Conservation (phyloP, 495 filamentous ascomycete genomes). For the Lasiosphaeriaceae sp. region DNA sequence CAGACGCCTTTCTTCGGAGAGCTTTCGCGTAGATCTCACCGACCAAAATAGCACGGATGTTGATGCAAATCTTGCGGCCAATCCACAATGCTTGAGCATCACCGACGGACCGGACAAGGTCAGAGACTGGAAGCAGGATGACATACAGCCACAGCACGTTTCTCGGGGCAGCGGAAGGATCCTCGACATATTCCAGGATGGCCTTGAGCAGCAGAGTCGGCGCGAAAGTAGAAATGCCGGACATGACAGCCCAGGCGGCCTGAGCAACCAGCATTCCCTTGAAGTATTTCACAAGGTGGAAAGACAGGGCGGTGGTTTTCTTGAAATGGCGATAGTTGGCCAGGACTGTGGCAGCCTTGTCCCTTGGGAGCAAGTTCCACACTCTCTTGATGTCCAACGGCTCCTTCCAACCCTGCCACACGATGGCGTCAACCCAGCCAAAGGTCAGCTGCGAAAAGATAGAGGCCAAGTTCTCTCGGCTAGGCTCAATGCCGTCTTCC, state of each 20-base stretch:
- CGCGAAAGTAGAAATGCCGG: conserved; percentile 78
- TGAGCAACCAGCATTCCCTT: conserved; percentile 71
- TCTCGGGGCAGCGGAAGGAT: conserved; percentile 68
- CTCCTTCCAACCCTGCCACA: conserved; percentile 87
- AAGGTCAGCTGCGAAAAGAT: conserved; percentile 86
- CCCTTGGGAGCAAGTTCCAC: conserved; percentile 85
- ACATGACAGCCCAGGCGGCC: conserved; percentile 71
- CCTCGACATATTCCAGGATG: conserved; percentile 89
- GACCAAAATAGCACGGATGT: conserved; percentile 88
- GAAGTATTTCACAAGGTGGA: conserved; percentile 83
- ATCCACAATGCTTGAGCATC: conserved; percentile 90
- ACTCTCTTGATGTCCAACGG: conserved; percentile 78
- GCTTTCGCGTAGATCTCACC: conserved; percentile 98
- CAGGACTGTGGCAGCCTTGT: conserved; percentile 78
- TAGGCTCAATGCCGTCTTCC: conserved; percentile 81
- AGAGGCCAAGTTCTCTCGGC: conserved; percentile 79
- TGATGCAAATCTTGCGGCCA: conserved; percentile 89
- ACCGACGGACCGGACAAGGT: conserved; percentile 69
- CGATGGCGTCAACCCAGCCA: conserved; percentile 82
- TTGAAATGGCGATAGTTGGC: conserved; percentile 78
- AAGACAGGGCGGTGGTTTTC: conserved; percentile 76
- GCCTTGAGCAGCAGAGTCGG: conserved; percentile 87
- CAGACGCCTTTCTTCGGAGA: conserved; percentile 82
- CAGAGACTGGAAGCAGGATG: conserved; percentile 78
- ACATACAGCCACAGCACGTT: conserved; percentile 98